Evolutionary conservation across 1,284 basidiomycete genomes (phyloP), one percentile per base, ranked within the genome.

Genomic region (Boletus semigastroideus): DNA sequence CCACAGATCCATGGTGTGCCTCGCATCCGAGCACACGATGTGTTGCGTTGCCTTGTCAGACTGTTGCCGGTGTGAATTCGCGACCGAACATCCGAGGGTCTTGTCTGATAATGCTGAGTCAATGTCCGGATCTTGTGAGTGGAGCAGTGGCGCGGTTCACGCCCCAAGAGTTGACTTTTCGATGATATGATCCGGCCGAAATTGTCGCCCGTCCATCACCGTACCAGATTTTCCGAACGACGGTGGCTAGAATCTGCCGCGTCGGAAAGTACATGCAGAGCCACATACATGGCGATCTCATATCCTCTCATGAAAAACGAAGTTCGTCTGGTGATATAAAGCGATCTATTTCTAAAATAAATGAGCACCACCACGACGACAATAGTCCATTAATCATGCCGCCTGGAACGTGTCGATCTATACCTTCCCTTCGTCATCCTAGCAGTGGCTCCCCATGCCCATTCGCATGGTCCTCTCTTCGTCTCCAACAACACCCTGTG

Each of bases 401-500:
- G 9, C 12, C 13, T 4, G 22, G 14, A n/a, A 16, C 22, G 10
- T n/a, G n/a, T 36, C 42, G 10, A 30, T 19, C 11, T 19, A 20
- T 2, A n/a, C 37, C 25, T 7, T 4, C 5, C 4, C 34, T 16
- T 38, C 7, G 11, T 53, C 42, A 65, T 31, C 55, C 61, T 10
- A 65, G 59, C 6, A 65, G 20, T 9, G 17, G 48, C 19, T 46
- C 54, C 33, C 11, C 34, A 11, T 14, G 27, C 0, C 42, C 56
- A 30, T 48, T 41, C 31, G 2, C 17, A 4, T 1, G 17, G 11
- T 16, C 22, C n/a, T 41, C 56, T 25, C 42, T 45, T 27, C 51
- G 47, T 33, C 43, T 38, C 28, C 42, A 60, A 36, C 63, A 61
- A 20, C 52, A 54, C 12, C 51, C 42, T 4, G 11, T 51, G 20